These are phyloP conservation scores for Colletotrichum lentis DNA, from an alignment of 2,329 filamentous ascomycete species.

Conservation along the genomic window DNA sequence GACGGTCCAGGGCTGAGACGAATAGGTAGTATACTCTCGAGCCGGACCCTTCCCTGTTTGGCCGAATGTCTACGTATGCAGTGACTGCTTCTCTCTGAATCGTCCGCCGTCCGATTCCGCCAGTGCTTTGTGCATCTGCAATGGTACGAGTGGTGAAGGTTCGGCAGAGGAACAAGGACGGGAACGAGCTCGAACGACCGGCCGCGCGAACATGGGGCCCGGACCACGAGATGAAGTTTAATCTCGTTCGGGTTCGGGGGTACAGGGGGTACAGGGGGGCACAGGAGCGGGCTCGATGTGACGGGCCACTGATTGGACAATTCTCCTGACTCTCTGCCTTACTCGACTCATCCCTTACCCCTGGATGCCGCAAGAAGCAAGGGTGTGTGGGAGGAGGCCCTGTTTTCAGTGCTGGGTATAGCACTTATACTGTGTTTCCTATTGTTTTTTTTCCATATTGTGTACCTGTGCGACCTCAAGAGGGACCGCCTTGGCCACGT, in stretches of 20 bases:
- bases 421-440: too few relatives aligned
- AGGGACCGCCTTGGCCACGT: too few relatives aligned
- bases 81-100: not conserved
- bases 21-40: not conserved
- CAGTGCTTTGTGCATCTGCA: constrained; percentile 1
- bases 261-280: not conserved
- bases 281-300: constrained; percentile 6
- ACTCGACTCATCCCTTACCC: not conserved
- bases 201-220: constrained; percentile 27
- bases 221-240: constrained; percentile 37
- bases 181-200: constrained; percentile 30
- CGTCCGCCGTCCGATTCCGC: not conserved
- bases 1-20: constrained; percentile 22
- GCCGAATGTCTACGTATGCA: not conserved
- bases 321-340: not conserved
- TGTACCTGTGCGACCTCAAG: too few relatives aligned
- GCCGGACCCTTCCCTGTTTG: constrained; percentile 6
- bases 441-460: too few relatives aligned
- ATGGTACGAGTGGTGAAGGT: constrained; percentile 1
- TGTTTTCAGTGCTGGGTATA: too few relatives aligned
- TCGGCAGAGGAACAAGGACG: constrained; percentile 4
- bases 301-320: constrained; percentile 18
- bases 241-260: constrained; percentile 20
- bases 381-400: too few relatives aligned
- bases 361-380: constrained; percentile 17